Conservation (phyloP, 2,329 filamentous ascomycete genomes). For the Cladophialophora exuberans region DNA sequence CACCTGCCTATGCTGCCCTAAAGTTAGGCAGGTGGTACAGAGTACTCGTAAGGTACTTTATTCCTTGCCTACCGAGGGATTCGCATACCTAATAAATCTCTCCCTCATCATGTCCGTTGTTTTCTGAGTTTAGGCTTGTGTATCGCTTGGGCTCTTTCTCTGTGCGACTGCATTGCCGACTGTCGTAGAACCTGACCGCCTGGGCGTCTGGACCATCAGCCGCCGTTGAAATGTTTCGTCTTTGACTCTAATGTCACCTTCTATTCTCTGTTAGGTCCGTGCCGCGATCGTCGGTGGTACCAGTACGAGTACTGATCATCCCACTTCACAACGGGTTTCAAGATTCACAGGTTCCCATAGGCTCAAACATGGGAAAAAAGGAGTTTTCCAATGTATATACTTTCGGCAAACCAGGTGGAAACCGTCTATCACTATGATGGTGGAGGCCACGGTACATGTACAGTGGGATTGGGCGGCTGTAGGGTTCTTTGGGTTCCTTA, state of each 20-base stretch:
- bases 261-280: conserved; percentile 12
- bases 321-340: conserved; percentile 8
- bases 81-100: too few relatives aligned
- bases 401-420: not conserved
- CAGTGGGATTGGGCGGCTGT: conserved; percentile 4
- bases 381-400: not conserved
- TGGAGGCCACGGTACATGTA: too few relatives aligned
- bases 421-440: not conserved
- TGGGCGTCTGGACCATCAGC: not conserved
- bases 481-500: too few relatives aligned
- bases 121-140: too few relatives aligned
- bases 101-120: too few relatives aligned
- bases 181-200: too few relatives aligned
- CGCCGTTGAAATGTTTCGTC: not conserved
- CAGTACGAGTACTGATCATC: conserved; percentile 6
- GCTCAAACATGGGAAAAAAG: not conserved
- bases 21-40: too few relatives aligned
- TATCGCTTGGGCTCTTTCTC: too few relatives aligned
- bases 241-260: conserved; percentile 9
- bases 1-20: too few relatives aligned
- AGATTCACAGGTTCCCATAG: not conserved
- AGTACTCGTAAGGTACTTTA: too few relatives aligned
- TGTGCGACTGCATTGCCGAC: too few relatives aligned
- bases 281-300: conserved; percentile 11
- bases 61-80: too few relatives aligned